phyloP scores from a whole-genome alignment of 2,329 filamentous ascomycete species.

The Claviceps humidiphila region DNA sequence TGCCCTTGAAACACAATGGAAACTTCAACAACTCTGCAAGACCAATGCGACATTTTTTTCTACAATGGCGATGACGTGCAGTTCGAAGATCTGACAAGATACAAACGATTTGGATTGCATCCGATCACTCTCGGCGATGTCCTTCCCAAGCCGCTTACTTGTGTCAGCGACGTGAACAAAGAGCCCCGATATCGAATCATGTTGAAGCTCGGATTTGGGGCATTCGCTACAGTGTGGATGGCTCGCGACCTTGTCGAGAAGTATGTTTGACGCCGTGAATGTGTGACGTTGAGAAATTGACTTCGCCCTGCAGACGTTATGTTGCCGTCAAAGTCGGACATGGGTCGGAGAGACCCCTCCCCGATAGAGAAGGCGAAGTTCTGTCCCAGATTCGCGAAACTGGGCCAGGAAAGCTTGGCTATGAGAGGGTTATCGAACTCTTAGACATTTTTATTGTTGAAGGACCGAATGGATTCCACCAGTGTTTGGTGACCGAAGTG shows the following conservation, averaged over 20 bases:
- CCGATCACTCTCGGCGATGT: slow-evolving; percentile 5
- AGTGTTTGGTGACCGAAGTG: background rate
- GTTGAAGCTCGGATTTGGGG: slow-evolving; percentile 4
- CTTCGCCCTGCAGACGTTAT: background rate
- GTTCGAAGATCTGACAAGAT: slow-evolving; percentile 1
- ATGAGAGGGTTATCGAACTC: slow-evolving; percentile 1
- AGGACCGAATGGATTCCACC: slow-evolving; percentile 5
- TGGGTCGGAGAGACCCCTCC: background rate
- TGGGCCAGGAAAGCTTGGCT: background rate
- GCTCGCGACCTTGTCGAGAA: background rate
- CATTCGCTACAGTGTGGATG: slow-evolving; percentile 5
- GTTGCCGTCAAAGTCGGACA: slow-evolving; percentile 3
- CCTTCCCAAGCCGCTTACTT: background rate
- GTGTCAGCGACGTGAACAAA: background rate
- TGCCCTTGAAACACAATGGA: too few relatives aligned
- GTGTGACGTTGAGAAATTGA: background rate
- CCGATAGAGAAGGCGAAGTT: too few relatives aligned
- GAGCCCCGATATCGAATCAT: slow-evolving; percentile 4
- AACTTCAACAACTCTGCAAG: too few relatives aligned
- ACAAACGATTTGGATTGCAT: slow-evolving; percentile 2
- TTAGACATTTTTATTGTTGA: slow-evolving; percentile 3
- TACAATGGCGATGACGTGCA: background rate
- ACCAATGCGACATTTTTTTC: background rate
- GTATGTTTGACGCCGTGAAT: background rate
- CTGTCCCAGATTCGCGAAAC: too few relatives aligned